phyloP scores from a whole-genome alignment of 2,329 filamentous ascomycete genomes.

The Alternaria viburni region DNA sequence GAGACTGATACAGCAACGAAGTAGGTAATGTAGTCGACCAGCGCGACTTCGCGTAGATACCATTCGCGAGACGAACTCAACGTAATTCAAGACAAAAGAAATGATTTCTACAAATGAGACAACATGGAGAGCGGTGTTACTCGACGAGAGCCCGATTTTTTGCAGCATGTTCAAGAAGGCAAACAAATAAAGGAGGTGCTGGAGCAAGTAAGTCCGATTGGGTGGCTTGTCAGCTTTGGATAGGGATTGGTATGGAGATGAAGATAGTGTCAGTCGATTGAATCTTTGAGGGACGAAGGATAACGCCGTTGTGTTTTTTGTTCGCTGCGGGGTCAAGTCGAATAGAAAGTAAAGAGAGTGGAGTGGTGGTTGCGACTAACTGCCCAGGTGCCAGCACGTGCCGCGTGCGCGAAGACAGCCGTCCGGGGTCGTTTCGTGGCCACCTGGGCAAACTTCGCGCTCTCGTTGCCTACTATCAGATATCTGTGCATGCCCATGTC shows the following conservation, averaged over 20 bases:
- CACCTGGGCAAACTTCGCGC: not conserved
- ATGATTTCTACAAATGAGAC: not conserved
- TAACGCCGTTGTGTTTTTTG: not conserved
- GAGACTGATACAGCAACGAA: not conserved
- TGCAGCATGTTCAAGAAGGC: not conserved
- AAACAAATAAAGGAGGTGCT: not conserved
- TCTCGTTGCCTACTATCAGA: not conserved
- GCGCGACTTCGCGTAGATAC: not conserved
- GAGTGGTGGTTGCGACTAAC: not conserved
- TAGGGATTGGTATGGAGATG: not conserved
- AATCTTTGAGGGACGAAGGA: not conserved
- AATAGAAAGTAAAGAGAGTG: not conserved
- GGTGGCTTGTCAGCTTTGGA: not conserved
- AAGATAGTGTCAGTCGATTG: not conserved
- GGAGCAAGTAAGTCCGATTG: not conserved
- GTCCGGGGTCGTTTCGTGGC: not conserved
- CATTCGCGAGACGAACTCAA: not conserved
- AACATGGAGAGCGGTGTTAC: not conserved
- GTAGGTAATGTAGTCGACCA: not conserved
- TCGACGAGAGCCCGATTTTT: not conserved
- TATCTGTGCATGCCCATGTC: not conserved
- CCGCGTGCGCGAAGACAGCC: not conserved
- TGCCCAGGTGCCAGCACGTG: not conserved
- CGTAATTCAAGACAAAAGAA: not conserved
- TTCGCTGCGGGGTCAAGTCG: not conserved